Percentiles rank a stretch among this genome's conserved stretches.
These are phyloP conservation scores for Aspergillus taichungensis DNA, from an alignment of 495 filamentous ascomycete species.

Conservation along the genomic window DNA sequence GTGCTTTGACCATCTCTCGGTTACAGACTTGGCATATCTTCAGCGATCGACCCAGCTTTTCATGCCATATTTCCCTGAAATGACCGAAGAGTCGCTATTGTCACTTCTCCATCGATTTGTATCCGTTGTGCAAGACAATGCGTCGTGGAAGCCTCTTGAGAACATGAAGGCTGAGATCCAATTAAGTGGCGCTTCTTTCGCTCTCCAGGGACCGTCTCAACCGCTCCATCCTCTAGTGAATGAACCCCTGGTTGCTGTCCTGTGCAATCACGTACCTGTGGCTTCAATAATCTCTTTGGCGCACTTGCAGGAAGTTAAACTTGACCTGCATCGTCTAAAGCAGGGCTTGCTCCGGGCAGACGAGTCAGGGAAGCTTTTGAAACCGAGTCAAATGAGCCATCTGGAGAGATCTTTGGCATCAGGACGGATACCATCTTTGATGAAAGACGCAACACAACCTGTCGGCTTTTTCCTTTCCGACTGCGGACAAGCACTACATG, in stretches of 20 bases:
- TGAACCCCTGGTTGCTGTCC: constrained; percentile 30
- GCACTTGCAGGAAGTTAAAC: constrained; percentile 31
- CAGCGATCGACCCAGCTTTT: constrained; percentile 25
- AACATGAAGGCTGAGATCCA: constrained; percentile 16
- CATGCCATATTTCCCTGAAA: constrained; percentile 12
- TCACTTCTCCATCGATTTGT: constrained; percentile 24
- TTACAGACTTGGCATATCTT: constrained; percentile 39
- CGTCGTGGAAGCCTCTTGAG: constrained; percentile 26
- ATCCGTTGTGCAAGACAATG: constrained; percentile 30
- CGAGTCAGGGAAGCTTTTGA: constrained; percentile 31
- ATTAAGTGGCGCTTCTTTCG: constrained; percentile 19
- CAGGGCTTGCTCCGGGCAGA: constrained; percentile 28
- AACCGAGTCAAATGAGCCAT: constrained; percentile 56
- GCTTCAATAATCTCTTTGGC: constrained; percentile 22
- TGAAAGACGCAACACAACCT: constrained; percentile 56
- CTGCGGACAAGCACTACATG: constrained; percentile 32
- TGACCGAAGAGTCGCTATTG: constrained; percentile 7
- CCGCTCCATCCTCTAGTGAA: constrained; percentile 38
- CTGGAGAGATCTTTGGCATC: constrained; percentile 60
- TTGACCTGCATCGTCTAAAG: constrained; percentile 29
- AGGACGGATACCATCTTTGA: constrained; percentile 46
- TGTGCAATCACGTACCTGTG: constrained; percentile 16
- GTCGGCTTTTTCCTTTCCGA: constrained; percentile 38
- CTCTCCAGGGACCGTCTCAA: constrained; percentile 23
- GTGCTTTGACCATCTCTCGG: constrained; percentile 47